phyloP scores from a whole-genome alignment of 345 rosid genomes.

The Gossypium mustelinum region DNA sequence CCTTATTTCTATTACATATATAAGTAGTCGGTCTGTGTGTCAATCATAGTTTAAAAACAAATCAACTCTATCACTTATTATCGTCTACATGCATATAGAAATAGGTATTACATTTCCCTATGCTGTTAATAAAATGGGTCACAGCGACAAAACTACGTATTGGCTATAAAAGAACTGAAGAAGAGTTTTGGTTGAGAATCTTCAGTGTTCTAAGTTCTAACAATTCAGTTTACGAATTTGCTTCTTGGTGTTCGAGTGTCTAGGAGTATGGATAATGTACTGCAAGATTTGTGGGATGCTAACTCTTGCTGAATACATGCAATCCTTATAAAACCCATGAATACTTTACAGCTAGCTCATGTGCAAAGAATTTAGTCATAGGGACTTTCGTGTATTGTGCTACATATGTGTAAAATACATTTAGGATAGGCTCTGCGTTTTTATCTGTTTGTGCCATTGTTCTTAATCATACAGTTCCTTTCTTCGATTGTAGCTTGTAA shows the following conservation, averaged over 20 bases:
- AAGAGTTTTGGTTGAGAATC: slow-evolving; percentile 29
- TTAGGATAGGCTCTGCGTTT: background rate
- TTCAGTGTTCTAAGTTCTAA: background rate
- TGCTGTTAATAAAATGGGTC: background rate
- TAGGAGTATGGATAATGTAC: background rate
- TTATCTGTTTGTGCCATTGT: background rate
- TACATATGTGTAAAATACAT: background rate
- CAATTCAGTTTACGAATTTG: background rate
- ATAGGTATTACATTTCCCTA: background rate
- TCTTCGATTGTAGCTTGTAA: background rate
- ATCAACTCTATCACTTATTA: background rate
- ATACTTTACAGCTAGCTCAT: background rate
- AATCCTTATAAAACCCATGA: background rate
- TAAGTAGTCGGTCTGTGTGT: background rate
- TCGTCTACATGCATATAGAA: background rate
- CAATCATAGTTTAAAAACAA: background rate
- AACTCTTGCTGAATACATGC: background rate
- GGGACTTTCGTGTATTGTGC: background rate
- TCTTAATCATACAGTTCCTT: background rate
- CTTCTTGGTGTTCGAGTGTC: background rate
- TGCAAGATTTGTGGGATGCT: background rate
- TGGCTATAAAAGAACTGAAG: background rate
- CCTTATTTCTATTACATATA: background rate
- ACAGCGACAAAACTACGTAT: background rate
- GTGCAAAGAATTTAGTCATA: background rate